Evolutionary conservation across 2,329 filamentous ascomycete species (phyloP).

Genomic region (Epichloe aotearoae): DNA sequence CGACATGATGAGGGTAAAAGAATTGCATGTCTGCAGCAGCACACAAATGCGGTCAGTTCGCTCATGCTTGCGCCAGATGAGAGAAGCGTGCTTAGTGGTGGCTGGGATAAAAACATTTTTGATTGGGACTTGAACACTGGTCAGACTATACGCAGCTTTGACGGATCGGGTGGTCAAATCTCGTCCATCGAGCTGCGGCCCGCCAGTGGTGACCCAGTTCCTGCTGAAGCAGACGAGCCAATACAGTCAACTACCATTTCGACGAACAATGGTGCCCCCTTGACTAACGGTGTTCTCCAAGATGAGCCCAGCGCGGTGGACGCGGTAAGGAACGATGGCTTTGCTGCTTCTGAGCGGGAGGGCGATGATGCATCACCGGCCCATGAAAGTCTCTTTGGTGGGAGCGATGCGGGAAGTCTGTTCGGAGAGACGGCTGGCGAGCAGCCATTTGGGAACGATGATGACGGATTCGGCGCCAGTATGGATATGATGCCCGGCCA

Average conservation of each 20-base stretch:
- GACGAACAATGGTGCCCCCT: conserved; percentile 56
- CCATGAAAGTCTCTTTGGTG: conserved; percentile 70
- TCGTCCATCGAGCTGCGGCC: conserved; percentile 79
- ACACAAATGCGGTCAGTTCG: conserved; percentile 86
- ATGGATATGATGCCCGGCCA: conserved; percentile 42
- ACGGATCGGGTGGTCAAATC: conserved; percentile 69
- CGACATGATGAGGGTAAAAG: conserved; percentile 89
- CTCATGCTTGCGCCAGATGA: conserved; percentile 74
- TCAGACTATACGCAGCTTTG: conserved; percentile 60
- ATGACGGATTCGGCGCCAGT: conserved; percentile 68
- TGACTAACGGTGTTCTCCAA: conserved; percentile 33
- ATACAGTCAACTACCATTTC: conserved; percentile 55
- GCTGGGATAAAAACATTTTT: conserved; percentile 89
- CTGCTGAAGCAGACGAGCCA: conserved; percentile 53
- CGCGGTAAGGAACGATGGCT: conserved; percentile 12
- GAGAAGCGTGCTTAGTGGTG: conserved; percentile 74
- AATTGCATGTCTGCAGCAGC: conserved; percentile 66
- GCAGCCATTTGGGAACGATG: conserved; percentile 62
- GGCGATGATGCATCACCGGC: conserved; percentile 52
- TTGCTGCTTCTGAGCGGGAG: conserved; percentile 25
- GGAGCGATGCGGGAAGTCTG: conserved; percentile 66
- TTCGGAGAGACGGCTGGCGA: conserved; percentile 63
- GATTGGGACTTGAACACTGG: conserved; percentile 95
- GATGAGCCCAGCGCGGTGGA: conserved; percentile 10
- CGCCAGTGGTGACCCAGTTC: conserved; percentile 59